Evolutionary conservation across 2,329 filamentous ascomycete species (phyloP).

Genomic region (Calonectria fujianensis): DNA sequence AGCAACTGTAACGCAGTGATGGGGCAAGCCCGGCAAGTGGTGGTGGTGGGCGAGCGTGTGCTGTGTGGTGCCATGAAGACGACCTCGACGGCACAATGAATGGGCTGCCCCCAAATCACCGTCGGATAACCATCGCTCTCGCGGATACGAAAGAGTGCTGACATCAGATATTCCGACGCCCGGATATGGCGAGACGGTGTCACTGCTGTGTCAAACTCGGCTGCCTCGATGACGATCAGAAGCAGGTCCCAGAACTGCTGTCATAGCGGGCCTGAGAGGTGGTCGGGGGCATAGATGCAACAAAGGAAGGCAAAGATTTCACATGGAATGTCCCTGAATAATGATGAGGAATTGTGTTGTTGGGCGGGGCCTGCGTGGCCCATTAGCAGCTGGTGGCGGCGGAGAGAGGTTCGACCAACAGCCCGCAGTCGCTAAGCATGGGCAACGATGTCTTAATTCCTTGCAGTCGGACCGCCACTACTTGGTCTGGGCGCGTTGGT

Average conservation of each 20-base stretch:
- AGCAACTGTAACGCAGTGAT: conserved; percentile 28
- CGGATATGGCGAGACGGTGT: conserved; percentile 33
- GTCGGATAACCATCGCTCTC: conserved; percentile 42
- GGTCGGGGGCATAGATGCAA: conserved; percentile 2
- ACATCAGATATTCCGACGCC: conserved; percentile 39
- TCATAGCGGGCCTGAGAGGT: conserved; percentile 16
- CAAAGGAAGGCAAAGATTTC: conserved; percentile 17
- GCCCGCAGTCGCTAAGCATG: conserved; percentile 2
- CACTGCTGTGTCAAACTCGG: conserved; percentile 33
- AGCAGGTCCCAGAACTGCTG: conserved; percentile 23
- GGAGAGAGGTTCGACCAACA: conserved; percentile 4
- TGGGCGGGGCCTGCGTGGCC: conserved; percentile 25
- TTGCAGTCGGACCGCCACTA: conserved; percentile 28
- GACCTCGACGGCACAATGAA: background rate
- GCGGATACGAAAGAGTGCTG: conserved; percentile 42
- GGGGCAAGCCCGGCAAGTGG: conserved; percentile 14
- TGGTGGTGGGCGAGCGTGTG: conserved; percentile 12
- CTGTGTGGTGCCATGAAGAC: conserved; percentile 34
- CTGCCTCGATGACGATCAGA: conserved; percentile 38
- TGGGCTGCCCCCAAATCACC: conserved; percentile 10
- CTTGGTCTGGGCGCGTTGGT: background rate
- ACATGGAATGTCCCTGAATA: conserved; percentile 16
- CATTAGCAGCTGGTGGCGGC: conserved; percentile 22
- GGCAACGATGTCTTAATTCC: conserved; percentile 13
- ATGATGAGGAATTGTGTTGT: conserved; percentile 12